Evolutionary conservation across 176 grass and related monocot genomes (phyloP).

Genomic region (Aegilops longissima): DNA sequence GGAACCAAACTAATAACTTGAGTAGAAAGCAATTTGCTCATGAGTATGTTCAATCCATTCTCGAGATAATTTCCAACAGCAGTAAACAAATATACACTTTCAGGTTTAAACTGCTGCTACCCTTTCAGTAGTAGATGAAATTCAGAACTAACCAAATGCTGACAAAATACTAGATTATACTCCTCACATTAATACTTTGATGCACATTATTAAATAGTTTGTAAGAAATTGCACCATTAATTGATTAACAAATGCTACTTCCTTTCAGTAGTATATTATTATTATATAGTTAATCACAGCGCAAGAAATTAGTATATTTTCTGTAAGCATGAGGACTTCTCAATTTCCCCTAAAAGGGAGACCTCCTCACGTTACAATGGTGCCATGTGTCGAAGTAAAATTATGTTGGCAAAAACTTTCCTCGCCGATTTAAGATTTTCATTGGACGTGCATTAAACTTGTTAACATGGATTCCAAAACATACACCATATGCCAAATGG

Average conservation of each 20-base stretch:
- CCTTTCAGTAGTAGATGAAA: neutral
- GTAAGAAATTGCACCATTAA: too few species aligned
- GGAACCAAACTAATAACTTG: neutral
- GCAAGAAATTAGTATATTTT: neutral
- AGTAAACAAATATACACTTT: neutral
- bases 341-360: neutral
- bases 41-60: neutral
- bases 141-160: neutral
- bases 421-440: too few species aligned
- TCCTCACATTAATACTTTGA: too few species aligned
- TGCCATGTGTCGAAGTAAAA: neutral
- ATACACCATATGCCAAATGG: neutral
- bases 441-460: neutral
- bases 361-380: neutral
- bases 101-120: neutral
- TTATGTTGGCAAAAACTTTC: neutral
- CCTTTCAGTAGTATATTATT: neutral
- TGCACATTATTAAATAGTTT: too few species aligned
- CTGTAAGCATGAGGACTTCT: neutral
- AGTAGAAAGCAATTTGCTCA: neutral
- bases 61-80: neutral
- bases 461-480: neutral
- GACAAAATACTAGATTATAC: neutral
- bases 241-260: too few species aligned
- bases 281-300: neutral